Evolutionary conservation across 148 eudicot genomes (phyloP).

Genomic region (Rhododendron griersonianum): DNA sequence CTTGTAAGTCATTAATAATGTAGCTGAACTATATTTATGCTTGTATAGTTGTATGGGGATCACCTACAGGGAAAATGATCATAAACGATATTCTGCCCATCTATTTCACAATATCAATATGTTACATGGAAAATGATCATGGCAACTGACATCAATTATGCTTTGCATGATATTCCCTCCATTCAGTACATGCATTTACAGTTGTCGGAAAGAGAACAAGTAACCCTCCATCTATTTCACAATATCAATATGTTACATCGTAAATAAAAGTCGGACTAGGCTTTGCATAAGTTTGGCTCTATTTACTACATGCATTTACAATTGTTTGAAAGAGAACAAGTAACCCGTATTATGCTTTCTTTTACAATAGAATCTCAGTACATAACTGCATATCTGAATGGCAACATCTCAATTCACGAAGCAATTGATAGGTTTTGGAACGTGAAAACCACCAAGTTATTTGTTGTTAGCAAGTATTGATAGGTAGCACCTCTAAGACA

Average conservation of each 20-base stretch:
- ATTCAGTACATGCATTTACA: background rate
- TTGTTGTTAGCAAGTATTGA: background rate
- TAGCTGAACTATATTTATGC: background rate
- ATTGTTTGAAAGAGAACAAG: background rate
- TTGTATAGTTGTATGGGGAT: background rate
- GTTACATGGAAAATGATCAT: background rate
- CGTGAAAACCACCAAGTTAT: background rate
- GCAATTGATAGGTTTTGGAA: conserved; percentile 1
- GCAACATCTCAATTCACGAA: background rate
- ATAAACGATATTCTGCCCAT: background rate
- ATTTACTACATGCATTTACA: background rate
- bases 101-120: background rate
- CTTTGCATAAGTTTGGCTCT: background rate
- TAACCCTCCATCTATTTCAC: background rate
- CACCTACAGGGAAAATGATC: background rate
- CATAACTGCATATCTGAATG: background rate
- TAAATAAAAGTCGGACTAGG: background rate
- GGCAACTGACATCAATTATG: background rate
- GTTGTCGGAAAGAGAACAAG: background rate
- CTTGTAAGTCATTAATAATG: background rate
- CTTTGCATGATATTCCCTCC: background rate
- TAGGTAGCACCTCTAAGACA: background rate
- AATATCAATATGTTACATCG: background rate
- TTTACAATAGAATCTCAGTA: background rate
- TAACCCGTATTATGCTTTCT: background rate